These are phyloP conservation scores for Solanum etuberosum DNA, from an alignment of 257 asterid genomes.

Conservation along the genomic window DNA sequence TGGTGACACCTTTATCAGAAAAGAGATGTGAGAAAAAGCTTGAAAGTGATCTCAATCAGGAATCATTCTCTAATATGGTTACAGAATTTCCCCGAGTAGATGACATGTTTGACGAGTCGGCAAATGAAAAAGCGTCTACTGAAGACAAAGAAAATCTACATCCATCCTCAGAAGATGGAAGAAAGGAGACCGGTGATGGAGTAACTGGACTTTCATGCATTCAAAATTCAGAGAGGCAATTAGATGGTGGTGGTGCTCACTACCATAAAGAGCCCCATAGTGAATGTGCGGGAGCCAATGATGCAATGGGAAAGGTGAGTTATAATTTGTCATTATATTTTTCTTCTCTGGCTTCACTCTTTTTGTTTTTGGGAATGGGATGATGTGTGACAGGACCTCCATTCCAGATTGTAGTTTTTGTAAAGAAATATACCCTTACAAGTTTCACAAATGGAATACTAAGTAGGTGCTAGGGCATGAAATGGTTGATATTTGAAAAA, in stretches of 20 bases:
- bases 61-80: slow-evolving; percentile 26
- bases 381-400: background rate
- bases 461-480: background rate
- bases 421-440: background rate
- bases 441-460: background rate
- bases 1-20: slow-evolving; percentile 77
- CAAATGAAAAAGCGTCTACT: slow-evolving; percentile 16
- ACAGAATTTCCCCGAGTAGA: slow-evolving; percentile 48
- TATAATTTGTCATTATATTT: background rate
- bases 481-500: background rate
- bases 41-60: slow-evolving; percentile 32
- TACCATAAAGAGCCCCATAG: background rate
- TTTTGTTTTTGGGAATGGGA: background rate
- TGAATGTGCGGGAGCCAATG: slow-evolving; percentile 1
- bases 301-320: background rate
- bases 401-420: background rate
- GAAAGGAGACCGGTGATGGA: slow-evolving; percentile 14
- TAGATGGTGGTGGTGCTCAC: background rate
- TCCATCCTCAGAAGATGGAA: slow-evolving; percentile 22
- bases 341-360: background rate
- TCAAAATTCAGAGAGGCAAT: slow-evolving; percentile 17
- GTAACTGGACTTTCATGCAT: slow-evolving; percentile 15
- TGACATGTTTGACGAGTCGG: slow-evolving; percentile 37
- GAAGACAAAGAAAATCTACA: slow-evolving; percentile 44
- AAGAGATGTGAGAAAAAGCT: slow-evolving; percentile 66